Percentiles rank a stretch among this genome's conserved stretches.
Evolutionary conservation across 2,329 filamentous ascomycete genomes (phyloP).

Genomic region (Clonostachys chloroleuca): DNA sequence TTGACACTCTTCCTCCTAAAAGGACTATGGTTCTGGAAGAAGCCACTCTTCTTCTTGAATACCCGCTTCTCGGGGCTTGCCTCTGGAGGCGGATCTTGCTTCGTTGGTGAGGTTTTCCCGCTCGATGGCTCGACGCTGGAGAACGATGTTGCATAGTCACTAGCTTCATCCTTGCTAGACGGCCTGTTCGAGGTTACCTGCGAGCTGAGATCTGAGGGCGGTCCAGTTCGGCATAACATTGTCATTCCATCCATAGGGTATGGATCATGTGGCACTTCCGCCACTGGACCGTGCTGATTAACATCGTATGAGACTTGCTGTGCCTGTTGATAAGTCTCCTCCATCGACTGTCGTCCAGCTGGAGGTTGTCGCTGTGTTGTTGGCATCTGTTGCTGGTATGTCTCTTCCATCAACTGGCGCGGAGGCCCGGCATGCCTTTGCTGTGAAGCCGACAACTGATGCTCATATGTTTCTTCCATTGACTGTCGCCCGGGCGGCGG

Average conservation of each 20-base stretch:
- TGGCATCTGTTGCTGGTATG: too few relatives aligned
- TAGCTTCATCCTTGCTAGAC: slow-evolving; percentile 82
- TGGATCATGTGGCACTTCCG: slow-evolving; percentile 80
- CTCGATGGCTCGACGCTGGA: slow-evolving; percentile 80
- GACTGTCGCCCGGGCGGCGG: neutral
- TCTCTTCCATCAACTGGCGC: too few relatives aligned
- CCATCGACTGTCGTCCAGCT: slow-evolving; percentile 10
- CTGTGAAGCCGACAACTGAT: too few relatives aligned
- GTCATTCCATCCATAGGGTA: slow-evolving; percentile 97
- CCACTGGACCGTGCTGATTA: slow-evolving; percentile 56
- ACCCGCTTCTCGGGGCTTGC: slow-evolving; percentile 61
- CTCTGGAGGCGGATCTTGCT: slow-evolving; percentile 48
- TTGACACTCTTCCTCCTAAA: slow-evolving; percentile 92
- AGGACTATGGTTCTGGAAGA: slow-evolving; percentile 89
- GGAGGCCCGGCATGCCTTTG: too few relatives aligned
- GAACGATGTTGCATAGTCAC: slow-evolving; percentile 85
- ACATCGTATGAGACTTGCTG: slow-evolving; percentile 29
- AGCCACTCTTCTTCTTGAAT: slow-evolving; percentile 71
- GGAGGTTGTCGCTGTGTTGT: slow-evolving; percentile 4
- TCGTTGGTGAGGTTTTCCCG: slow-evolving; percentile 69
- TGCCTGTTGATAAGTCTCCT: slow-evolving; percentile 13
- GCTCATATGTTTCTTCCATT: too few relatives aligned
- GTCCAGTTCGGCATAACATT: slow-evolving; percentile 82
- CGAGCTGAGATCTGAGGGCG: slow-evolving; percentile 48
- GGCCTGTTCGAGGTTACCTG: slow-evolving; percentile 61